These are phyloP conservation scores for Penicillium coffeae DNA, from an alignment of 495 filamentous ascomycete genomes.

Conservation along the genomic window DNA sequence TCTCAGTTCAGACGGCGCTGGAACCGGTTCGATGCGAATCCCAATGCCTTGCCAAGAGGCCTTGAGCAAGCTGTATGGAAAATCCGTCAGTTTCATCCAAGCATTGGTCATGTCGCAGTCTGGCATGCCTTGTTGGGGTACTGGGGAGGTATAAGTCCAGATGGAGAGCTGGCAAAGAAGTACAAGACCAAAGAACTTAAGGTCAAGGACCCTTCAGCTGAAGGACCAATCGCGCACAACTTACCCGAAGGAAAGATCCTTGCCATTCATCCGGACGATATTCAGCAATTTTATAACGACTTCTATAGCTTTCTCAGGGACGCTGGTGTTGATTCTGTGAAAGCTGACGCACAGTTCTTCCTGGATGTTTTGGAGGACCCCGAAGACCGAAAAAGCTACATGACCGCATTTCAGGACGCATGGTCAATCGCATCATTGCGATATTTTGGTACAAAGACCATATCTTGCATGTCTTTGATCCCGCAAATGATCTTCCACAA, in stretches of 20 bases:
- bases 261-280: constrained; percentile 70
- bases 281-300: constrained; percentile 75
- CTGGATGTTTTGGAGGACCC: constrained; percentile 71
- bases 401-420: constrained; percentile 74
- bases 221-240: constrained; percentile 51
- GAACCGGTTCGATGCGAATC: constrained; percentile 79
- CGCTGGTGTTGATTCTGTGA: constrained; percentile 75
- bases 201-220: constrained; percentile 49
- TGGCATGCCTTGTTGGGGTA: constrained; percentile 97
- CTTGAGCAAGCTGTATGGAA: constrained; percentile 61
- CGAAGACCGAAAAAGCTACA: constrained; percentile 62
- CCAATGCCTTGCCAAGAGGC: constrained; percentile 73
- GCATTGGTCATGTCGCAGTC: constrained; percentile 80
- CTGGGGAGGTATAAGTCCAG: constrained; percentile 81
- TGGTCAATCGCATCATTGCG: constrained; percentile 75
- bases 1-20: constrained; percentile 52
- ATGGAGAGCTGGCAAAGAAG: constrained; percentile 64
- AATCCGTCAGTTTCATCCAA: constrained; percentile 66
- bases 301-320: constrained; percentile 78
- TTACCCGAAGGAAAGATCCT: constrained; percentile 34
- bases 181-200: constrained; percentile 75
- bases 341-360: constrained; percentile 87
- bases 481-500: constrained; percentile 82
- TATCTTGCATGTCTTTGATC: constrained; percentile 88
- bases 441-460: constrained; percentile 71